Evolutionary conservation across 2,329 filamentous ascomycete genomes (phyloP).

Genomic region (Claviceps sorghi): DNA sequence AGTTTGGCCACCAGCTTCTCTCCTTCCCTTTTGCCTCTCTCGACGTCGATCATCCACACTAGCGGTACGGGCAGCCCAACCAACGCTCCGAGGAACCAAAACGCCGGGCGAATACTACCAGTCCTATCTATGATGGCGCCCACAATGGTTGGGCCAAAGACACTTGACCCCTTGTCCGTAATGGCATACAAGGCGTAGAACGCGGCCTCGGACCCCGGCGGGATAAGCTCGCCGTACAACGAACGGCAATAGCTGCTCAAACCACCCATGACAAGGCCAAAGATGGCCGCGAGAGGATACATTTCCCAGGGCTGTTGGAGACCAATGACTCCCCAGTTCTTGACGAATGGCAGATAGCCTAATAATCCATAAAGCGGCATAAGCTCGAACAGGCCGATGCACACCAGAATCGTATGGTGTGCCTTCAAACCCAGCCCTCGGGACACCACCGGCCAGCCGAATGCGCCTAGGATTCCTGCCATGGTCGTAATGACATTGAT

Average conservation of each 20-base stretch:
- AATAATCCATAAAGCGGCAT: slow-evolving; percentile 86
- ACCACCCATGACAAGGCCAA: slow-evolving; percentile 88
- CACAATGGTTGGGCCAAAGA: slow-evolving; percentile 90
- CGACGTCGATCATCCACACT: slow-evolving; percentile 73
- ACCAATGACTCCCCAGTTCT: slow-evolving; percentile 59
- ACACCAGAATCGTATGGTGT: slow-evolving; percentile 81
- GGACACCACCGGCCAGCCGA: slow-evolving; percentile 75
- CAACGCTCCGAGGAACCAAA: slow-evolving; percentile 79
- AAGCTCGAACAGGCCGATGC: slow-evolving; percentile 77
- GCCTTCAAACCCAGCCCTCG: slow-evolving; percentile 54
- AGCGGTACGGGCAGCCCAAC: slow-evolving; percentile 73
- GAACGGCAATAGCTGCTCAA: slow-evolving; percentile 83
- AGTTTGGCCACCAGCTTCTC: slow-evolving; percentile 46
- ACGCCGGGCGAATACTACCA: slow-evolving; percentile 70
- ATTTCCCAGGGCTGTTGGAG: slow-evolving; percentile 95
- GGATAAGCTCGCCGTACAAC: slow-evolving; percentile 85
- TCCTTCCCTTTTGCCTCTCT: slow-evolving; percentile 58
- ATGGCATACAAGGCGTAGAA: slow-evolving; percentile 97
- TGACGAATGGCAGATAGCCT: slow-evolving; percentile 71
- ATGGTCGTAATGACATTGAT: slow-evolving; percentile 88
- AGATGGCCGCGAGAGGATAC: slow-evolving; percentile 81
- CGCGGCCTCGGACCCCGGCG: slow-evolving; percentile 82
- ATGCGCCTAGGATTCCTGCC: slow-evolving; percentile 72
- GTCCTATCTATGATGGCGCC: slow-evolving; percentile 78
- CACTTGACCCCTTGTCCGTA: slow-evolving; percentile 86